A percentile compares a stretch with the other conserved stretches of the same genome.
phyloP scores from a whole-genome alignment of 2,329 filamentous ascomycete species.

The Diplodia sapinea region DNA sequence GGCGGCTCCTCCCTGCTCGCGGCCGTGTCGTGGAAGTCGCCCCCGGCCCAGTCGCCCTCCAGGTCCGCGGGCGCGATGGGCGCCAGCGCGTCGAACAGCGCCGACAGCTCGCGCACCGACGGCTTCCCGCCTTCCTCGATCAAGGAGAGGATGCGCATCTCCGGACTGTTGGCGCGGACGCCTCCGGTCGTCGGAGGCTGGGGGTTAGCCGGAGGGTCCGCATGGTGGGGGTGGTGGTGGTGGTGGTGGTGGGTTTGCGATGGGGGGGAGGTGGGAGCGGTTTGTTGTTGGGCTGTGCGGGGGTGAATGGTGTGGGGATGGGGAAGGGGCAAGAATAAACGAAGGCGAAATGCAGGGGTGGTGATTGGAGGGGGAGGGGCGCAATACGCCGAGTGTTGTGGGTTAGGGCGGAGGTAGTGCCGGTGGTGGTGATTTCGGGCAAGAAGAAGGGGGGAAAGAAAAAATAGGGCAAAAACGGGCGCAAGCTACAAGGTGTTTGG shows the following conservation, averaged over 20 bases:
- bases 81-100: constrained; percentile 20
- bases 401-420: not conserved
- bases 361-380: not conserved
- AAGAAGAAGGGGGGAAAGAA: no score
- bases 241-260: no score
- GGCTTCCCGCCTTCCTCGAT: constrained; percentile 1
- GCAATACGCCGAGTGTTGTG: not conserved
- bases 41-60: constrained; percentile 13
- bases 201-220: no score
- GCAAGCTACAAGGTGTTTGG: constrained; percentile 20
- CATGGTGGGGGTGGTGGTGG: no score
- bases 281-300: no score
- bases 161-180: not conserved
- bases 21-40: constrained; percentile 1
- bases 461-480: not conserved
- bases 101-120: constrained; percentile 1
- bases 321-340: not conserved
- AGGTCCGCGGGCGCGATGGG: not conserved
- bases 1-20: not conserved
- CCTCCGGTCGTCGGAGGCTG: not conserved
- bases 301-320: no score
- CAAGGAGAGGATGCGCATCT: not conserved
- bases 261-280: no score
- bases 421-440: not conserved
- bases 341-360: not conserved